These are phyloP conservation scores for Cerioporus squamosus DNA, from an alignment of 1,284 basidiomycete species.

Conservation along the genomic window DNA sequence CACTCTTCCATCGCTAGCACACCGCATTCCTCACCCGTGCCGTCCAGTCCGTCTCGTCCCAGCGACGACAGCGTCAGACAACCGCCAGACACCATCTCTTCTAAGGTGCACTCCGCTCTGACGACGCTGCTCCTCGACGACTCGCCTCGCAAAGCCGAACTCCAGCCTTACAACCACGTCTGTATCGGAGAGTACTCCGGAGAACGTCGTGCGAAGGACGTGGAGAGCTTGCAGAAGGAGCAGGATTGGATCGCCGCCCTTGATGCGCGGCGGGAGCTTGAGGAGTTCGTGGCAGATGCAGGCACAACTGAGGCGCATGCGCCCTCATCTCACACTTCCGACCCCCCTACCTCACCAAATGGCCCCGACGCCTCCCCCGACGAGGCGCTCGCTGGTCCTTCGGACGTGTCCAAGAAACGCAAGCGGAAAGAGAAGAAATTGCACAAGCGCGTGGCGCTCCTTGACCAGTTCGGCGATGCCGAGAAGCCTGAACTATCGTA, in stretches of 20 bases:
- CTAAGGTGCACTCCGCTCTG: slow-evolving; percentile 53
- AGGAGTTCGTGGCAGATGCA: slow-evolving; percentile 3
- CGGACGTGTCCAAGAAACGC: slow-evolving; percentile 24
- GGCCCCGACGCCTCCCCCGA: not conserved
- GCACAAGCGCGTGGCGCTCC: slow-evolving; percentile 19
- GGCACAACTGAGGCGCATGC: slow-evolving; percentile 2
- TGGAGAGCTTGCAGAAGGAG: slow-evolving; percentile 35
- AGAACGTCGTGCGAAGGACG: slow-evolving; percentile 48
- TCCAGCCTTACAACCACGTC: slow-evolving; percentile 84
- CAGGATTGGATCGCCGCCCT: slow-evolving; percentile 24
- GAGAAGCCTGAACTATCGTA: slow-evolving; percentile 37
- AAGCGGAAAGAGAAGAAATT: slow-evolving; percentile 31
- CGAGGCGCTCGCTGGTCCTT: too few species aligned
- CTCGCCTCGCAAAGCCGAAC: slow-evolving; percentile 73
- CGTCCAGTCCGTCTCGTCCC: slow-evolving; percentile 11
- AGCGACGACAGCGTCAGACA: slow-evolving; percentile 3
- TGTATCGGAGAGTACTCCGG: slow-evolving; percentile 72
- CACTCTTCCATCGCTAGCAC: slow-evolving; percentile 25
- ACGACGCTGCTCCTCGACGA: slow-evolving; percentile 86
- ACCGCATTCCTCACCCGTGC: slow-evolving; percentile 11
- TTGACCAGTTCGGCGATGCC: slow-evolving; percentile 8
- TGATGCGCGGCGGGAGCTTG: slow-evolving; percentile 14
- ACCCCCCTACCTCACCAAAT: not conserved
- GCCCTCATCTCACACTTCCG: not conserved
- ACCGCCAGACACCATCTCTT: not conserved